Evolutionary conservation across 495 filamentous ascomycete genomes (phyloP), one percentile per base, ranked within the genome.

Genomic region (Baudoinia panamericana): DNA sequence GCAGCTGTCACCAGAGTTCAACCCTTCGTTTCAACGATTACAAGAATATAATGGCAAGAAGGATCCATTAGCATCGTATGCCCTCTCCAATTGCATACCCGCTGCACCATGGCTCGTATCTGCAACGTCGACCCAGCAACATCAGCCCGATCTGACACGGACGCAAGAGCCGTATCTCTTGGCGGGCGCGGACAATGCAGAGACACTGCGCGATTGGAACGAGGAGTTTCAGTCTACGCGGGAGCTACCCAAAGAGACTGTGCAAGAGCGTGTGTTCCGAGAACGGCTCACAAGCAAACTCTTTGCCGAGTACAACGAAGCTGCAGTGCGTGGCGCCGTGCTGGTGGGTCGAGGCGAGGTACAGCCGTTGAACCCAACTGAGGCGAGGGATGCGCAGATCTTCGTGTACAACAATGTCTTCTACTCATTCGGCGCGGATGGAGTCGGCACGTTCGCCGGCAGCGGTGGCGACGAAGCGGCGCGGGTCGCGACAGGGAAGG

Each of bases 391-490:
- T 59, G 92, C 92, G 2, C 92, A 96, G 63, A 99, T 99, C 47
- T 99, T 94, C 56, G 86, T 99, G 12, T 96, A 95, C 64, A 96
- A 96, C 67, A 96, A 96, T 62, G 81, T 99, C 43, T 99, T 99
- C 67, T 96, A 88, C 67, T 96, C 90, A 2, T 95, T 93, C 54
- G 92, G 92, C 47, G 90, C 88, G 29, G 92, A 99, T 57, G 92
- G 92, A 29, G 90, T 96, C 36, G 87, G 88, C 23, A 99, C 92
- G 23, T 99, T 99, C 64, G 83, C 84, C 20, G 82, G 75, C 19
- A 90, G 96, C 65, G 92, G 92, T 43, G 92, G 92, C 13, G 88
- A 99, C 55, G 92, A 99, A 61, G 92, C 92, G 30, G 92, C 92
- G 9, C 74, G 90, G 27, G 86, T 96, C 31, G 92, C 92, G 22